Evolutionary conservation across 2,329 filamentous ascomycete species (phyloP), one percentile per base, ranked within the genome.

Genomic region (Ophidiomyces ophidiicola): DNA sequence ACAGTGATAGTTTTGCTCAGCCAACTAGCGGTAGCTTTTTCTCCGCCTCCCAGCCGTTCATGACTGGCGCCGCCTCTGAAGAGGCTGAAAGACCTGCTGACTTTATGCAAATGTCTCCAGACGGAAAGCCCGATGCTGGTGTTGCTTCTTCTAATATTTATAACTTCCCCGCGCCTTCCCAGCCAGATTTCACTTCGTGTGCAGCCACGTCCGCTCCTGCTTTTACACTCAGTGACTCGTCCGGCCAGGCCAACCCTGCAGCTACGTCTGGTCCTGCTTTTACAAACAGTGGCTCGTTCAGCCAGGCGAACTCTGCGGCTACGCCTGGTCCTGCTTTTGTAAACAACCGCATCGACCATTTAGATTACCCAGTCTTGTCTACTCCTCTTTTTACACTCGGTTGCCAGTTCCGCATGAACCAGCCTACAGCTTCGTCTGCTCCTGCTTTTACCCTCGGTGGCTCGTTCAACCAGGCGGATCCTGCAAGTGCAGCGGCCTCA

Each of bases 71-170:
- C 6, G 29, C 36, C 5, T 4, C 32, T 19, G 18, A 36, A 17
- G 32, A 37, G 17, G 47, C 38, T 42, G 28, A 20, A 5, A 45
- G 44, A 28, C 40, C 47, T 6, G 36, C 26, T 19, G 55, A 58
- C 29, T 50, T 52, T 6, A 59, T 59, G 55, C 55, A 58, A 33
- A 58, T 52, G 12, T 58, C 56, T 4, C 55, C 56, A 4, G 55
- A 58, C 23, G 46, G 48, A 2, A 54, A 53, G 34, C 42, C 42
- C 21, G 44, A 32, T 20, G 41, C 43, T 30, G 26, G 36, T 11
- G 41, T 37, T 15, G 39, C 45, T 17, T 53, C 52, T 32, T 29
- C 48, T 21, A 47, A 43, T 15, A 43, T 51, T 2, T 56, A 56
- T 23, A 50, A 50, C 25, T 42, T 46, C 12, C 46, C 46, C 10